A percentile compares a stretch with the other conserved stretches of the same genome.
phyloP scores from a whole-genome alignment of 2,329 filamentous ascomycete genomes.

The Sporothrix pallida region DNA sequence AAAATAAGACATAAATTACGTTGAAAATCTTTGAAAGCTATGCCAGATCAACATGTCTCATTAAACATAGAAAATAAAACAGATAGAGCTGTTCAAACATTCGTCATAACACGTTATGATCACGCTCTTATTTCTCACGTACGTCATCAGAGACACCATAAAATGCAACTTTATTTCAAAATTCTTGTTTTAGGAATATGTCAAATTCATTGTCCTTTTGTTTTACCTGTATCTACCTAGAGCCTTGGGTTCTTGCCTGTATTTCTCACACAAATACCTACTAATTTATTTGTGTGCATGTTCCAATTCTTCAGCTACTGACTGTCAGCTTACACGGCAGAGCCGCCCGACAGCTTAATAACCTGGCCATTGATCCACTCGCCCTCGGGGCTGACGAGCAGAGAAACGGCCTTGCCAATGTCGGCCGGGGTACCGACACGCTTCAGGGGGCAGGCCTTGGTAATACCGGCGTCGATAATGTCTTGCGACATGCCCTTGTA shows the following conservation, averaged over 20 bases:
- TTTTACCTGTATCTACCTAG: background rate
- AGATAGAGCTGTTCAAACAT: too few species aligned
- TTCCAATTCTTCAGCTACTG: background rate
- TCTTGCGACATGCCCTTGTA: constrained; percentile 57
- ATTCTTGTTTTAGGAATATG: too few species aligned
- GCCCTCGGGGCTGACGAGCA: constrained; percentile 62
- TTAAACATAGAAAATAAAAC: too few species aligned
- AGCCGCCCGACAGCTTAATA: constrained; percentile 50
- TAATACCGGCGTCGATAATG: constrained; percentile 61
- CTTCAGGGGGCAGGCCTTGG: constrained; percentile 63
- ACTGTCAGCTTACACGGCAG: constrained; percentile 40
- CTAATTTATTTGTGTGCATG: background rate
- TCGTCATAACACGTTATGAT: too few species aligned
- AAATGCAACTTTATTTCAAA: too few species aligned
- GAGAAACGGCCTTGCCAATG: constrained; percentile 62
- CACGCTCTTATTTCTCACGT: too few species aligned
- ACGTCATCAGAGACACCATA: too few species aligned
- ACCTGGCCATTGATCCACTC: constrained; percentile 67
- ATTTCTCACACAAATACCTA: background rate
- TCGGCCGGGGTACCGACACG: constrained; percentile 64
- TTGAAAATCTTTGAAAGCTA: too few species aligned
- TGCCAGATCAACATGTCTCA: too few species aligned
- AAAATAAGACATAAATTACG: too few species aligned
- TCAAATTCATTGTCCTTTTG: background rate
- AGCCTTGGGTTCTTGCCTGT: too few species aligned